phyloP scores from a whole-genome alignment of 768 basidiomycete species.

The Dendrothele bispora region DNA sequence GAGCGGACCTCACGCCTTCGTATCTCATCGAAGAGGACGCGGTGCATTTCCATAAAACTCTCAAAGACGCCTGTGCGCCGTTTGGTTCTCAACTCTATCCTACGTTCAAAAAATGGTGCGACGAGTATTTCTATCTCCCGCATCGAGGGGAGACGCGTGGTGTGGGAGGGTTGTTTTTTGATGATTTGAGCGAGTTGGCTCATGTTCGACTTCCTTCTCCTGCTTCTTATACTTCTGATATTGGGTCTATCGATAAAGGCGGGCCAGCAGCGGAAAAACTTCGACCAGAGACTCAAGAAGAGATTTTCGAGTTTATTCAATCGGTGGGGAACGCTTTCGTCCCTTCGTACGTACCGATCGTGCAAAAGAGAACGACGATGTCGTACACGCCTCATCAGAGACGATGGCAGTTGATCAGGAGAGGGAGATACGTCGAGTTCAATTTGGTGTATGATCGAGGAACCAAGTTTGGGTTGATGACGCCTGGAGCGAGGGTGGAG shows the following conservation, averaged over 20 bases:
- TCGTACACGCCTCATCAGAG: slow-evolving; percentile 67
- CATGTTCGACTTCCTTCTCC: slow-evolving; percentile 60
- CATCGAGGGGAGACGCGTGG: slow-evolving; percentile 88
- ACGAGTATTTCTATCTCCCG: slow-evolving; percentile 93
- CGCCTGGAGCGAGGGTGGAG: slow-evolving; percentile 85
- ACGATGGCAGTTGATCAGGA: slow-evolving; percentile 90
- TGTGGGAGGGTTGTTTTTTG: slow-evolving; percentile 94
- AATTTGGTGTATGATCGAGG: slow-evolving; percentile 86
- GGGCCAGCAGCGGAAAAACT: slow-evolving; percentile 7
- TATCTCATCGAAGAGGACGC: slow-evolving; percentile 91
- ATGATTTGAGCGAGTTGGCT: slow-evolving; percentile 73
- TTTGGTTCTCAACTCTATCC: slow-evolving; percentile 71
- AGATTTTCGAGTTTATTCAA: slow-evolving; percentile 77
- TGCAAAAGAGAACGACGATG: slow-evolving; percentile 54
- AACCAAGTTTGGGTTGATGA: slow-evolving; percentile 83
- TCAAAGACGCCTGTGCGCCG: slow-evolving; percentile 74
- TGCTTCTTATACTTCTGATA: slow-evolving; percentile 21
- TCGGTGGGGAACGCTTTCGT: slow-evolving; percentile 78
- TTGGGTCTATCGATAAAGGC: too few species aligned
- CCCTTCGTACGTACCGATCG: slow-evolving; percentile 88
- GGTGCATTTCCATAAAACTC: slow-evolving; percentile 77
- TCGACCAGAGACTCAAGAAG: slow-evolving; percentile 59
- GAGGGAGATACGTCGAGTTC: slow-evolving; percentile 95
- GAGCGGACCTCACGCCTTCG: slow-evolving; percentile 90
- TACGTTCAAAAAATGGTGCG: slow-evolving; percentile 93